Evolutionary conservation across 1,139 yeast species (phyloP), one percentile per base, ranked within the genome.

Genomic region (Hyphopichia pseudoburtonii): DNA sequence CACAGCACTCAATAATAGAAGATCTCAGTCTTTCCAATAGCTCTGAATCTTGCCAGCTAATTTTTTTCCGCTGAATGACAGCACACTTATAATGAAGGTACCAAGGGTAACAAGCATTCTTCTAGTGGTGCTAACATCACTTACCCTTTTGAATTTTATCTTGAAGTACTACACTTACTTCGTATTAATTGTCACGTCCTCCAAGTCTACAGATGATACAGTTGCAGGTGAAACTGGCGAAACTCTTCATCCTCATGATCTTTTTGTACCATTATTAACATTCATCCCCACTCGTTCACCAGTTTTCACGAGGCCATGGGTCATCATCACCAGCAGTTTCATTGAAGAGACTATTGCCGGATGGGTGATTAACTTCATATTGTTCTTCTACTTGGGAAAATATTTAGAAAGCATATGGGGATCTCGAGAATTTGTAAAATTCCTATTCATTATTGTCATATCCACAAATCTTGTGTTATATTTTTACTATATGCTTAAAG

Each of bases 341-440:
- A 57, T 67, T 12, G 71, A 66, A 37, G 70, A 64, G 36, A 57
- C 58, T 34, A 49, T 64, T 30, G 44, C 62, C 16, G 64, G 66
- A 3, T 49, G 64, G 16, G 42, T 56, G 9, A 37, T 52, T 34
- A 59, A 62, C 34, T 48, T 62, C 26, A 35, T 54, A 35, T 44
- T 64, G 24, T 43, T 65, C 8, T 64, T 63, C 39, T 65, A 64
- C 40, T 50, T 67, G 41, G 72, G 72, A 3, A 58, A 55, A 42
- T 67, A 66, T 47, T 46, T 67, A 39, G 73, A 67, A 40, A 62
- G 52, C 30, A 54, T 63, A 42, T 67, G 73, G 73, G 71, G 72
- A 3, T 38, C 61, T 3, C 48, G 46, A 32, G 70, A 65, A 41
- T 65, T 55, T 35, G 40, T 56, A n/a, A 57, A 57, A 36, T 67